Evolutionary conservation across 225 moss, liverwort and hornwort genomes (phyloP).

Genomic region (Pleurozium schreberi): DNA sequence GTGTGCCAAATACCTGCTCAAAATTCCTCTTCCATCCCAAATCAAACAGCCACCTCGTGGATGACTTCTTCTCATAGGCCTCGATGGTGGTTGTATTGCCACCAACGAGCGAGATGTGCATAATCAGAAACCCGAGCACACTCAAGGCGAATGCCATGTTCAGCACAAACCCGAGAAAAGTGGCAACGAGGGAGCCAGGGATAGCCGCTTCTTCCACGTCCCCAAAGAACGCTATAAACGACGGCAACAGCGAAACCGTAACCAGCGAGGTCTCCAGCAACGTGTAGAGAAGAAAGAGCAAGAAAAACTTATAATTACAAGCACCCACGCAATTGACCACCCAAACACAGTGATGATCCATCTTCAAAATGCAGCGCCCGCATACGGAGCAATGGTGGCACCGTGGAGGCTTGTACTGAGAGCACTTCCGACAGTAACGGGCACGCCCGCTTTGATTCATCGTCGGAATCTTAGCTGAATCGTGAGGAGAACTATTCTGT

Average conservation of each 20-base stretch:
- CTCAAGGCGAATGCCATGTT: conserved; percentile 95
- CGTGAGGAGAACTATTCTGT: conserved; percentile 16
- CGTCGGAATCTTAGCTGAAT: conserved; percentile 40
- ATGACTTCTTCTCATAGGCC: conserved; percentile 90
- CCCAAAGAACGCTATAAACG: conserved; percentile 89
- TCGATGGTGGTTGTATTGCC: conserved; percentile 97
- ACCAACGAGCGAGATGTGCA: conserved; percentile 90
- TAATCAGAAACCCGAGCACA: conserved; percentile 91
- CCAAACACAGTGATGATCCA: conserved; percentile 99
- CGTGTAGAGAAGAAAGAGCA: conserved; percentile 88
- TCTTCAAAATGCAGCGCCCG: conserved; percentile 90
- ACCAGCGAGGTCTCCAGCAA: conserved; percentile 86
- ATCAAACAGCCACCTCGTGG: conserved; percentile 86
- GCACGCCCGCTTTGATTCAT: conserved; percentile 39
- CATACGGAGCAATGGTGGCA: conserved; percentile 99
- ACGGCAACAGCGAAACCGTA: conserved; percentile 67
- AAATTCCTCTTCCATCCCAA: conserved; percentile 82
- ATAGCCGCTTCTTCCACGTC: conserved; percentile 80
- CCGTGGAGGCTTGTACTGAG: conserved; percentile 91
- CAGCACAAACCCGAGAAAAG: conserved; percentile 84
- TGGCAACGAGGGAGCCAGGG: conserved; percentile 75
- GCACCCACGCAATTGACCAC: conserved; percentile 98
- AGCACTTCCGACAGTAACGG: conserved; percentile 87
- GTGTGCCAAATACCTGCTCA: conserved; percentile 93
- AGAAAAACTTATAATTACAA: conserved; percentile 85